phyloP scores from a whole-genome alignment of 2,329 filamentous ascomycete genomes.

The Diaporthe ilicicola region DNA sequence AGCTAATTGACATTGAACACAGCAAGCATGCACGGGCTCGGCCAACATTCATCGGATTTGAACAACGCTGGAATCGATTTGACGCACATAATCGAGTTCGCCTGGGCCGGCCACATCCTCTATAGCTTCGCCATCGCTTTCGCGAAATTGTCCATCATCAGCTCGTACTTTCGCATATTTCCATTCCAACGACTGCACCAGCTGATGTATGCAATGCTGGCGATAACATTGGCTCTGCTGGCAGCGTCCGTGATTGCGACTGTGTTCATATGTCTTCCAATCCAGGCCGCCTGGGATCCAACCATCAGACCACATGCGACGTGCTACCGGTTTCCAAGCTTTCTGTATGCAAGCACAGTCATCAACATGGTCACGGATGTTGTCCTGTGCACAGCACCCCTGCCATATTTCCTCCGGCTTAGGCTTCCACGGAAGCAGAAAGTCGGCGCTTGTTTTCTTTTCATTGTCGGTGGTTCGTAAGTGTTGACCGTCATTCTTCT shows the following conservation, averaged over 20 bases:
- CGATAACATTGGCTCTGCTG: slow-evolving; percentile 21
- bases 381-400: slow-evolving; percentile 16
- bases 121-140: slow-evolving; percentile 28
- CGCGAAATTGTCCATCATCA: slow-evolving; percentile 28
- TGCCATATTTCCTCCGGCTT: slow-evolving; percentile 24
- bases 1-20: background rate
- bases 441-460: slow-evolving; percentile 14
- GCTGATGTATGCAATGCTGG: slow-evolving; percentile 13
- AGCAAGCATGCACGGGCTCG: slow-evolving; percentile 24
- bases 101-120: slow-evolving; percentile 19
- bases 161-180: slow-evolving; percentile 26
- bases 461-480: slow-evolving; percentile 27
- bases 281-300: slow-evolving; percentile 25
- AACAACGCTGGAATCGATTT: slow-evolving; percentile 10
- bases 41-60: slow-evolving; percentile 19
- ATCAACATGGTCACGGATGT: slow-evolving; percentile 22
- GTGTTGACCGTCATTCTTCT: background rate
- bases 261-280: slow-evolving; percentile 11
- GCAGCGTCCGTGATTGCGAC: background rate
- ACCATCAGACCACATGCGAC: slow-evolving; percentile 4
- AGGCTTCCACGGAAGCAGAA: slow-evolving; percentile 26
- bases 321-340: slow-evolving; percentile 18
- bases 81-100: slow-evolving; percentile 13
- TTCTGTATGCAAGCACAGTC: slow-evolving; percentile 15
- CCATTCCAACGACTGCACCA: slow-evolving; percentile 3